These are phyloP conservation scores for Sparassis latifolia DNA, from an alignment of 1,284 basidiomycete genomes.

Conservation along the genomic window DNA sequence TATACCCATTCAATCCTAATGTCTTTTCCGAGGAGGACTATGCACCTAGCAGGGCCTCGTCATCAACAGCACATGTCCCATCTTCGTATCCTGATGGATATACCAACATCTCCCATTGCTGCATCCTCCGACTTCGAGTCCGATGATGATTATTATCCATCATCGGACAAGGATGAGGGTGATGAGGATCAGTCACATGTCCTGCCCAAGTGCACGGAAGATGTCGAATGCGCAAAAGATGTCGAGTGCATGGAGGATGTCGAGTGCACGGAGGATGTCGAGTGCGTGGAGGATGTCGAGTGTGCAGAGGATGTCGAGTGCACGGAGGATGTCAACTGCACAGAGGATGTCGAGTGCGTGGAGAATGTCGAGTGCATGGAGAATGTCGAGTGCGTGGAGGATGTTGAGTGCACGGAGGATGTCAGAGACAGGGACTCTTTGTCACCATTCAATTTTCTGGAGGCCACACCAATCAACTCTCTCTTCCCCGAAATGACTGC, in stretches of 20 bases:
- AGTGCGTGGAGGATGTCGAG: background rate
- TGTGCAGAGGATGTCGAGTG: background rate
- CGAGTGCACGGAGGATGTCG: background rate
- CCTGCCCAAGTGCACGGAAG: too few relatives aligned
- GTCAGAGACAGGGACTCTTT: background rate
- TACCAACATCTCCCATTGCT: background rate
- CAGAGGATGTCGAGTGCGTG: background rate
- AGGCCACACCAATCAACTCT: too few relatives aligned
- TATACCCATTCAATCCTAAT: constrained; percentile 8
- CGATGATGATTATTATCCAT: background rate
- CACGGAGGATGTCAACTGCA: background rate
- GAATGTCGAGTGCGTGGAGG: background rate
- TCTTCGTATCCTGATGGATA: constrained; percentile 1
- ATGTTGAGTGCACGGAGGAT: background rate
- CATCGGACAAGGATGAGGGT: too few relatives aligned
- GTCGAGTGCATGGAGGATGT: background rate
- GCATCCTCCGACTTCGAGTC: too few relatives aligned
- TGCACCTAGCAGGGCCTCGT: constrained; percentile 4
- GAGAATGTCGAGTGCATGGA: background rate
- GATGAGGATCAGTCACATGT: too few relatives aligned
- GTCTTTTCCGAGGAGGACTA: constrained; percentile 10
- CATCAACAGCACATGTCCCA: constrained; percentile 2
- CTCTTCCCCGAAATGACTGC: too few relatives aligned
- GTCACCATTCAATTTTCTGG: too few relatives aligned
- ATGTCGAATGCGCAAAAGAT: background rate